Base-by-base conservation (phyloP, 306 rosid species). In the Rubus idaeus region DNA sequence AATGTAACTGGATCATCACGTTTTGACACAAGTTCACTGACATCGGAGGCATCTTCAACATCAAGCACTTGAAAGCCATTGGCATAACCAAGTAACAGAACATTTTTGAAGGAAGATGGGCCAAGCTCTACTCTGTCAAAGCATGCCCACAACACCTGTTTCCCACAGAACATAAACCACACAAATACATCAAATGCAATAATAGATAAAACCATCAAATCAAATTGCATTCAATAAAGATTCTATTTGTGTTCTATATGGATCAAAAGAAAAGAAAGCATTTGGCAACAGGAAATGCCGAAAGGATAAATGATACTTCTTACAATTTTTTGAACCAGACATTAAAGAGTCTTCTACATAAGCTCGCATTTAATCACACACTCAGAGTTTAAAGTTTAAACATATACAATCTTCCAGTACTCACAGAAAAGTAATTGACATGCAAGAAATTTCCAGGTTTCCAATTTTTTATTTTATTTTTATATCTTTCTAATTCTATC, bases 61-160 rank as follows among this genome's bases (percentile, higher is more conserved):
- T 96, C 93, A 40, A 92, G 90, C 81, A 96, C 99, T 96, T 96
- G 99, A 87, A 91, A 96, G 8, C 91, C 99, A 83, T 92, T 92
- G 84, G 89, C 80, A 79, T 91, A 96, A 62, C 99, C 99, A 0
- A 96, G 93, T 79, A 96, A 82, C 73, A 96, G 94, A 55, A 96
- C 90, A 65, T 70, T 85, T 70, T 81, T 89, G 87, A 80, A 85
- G 73, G 86, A 91, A 70, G 90, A 85, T 11, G 85, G 87, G 77
- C 86, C 79, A 55, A 88, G 89, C 83, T 90, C 90, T 85, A 96
- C 81, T 86, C 83, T 86, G 77, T 91, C 98, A 67, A 93, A 93
- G 83, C 95, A 86, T 79, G 98, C 89, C 95, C 92, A 96, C 55
- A 96, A 83, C 80, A 96, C 96, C 99, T 96, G 91, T 81, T 82